Evolutionary conservation across 1,284 basidiomycete species (phyloP).

Genomic region (Dichomitus squalens): DNA sequence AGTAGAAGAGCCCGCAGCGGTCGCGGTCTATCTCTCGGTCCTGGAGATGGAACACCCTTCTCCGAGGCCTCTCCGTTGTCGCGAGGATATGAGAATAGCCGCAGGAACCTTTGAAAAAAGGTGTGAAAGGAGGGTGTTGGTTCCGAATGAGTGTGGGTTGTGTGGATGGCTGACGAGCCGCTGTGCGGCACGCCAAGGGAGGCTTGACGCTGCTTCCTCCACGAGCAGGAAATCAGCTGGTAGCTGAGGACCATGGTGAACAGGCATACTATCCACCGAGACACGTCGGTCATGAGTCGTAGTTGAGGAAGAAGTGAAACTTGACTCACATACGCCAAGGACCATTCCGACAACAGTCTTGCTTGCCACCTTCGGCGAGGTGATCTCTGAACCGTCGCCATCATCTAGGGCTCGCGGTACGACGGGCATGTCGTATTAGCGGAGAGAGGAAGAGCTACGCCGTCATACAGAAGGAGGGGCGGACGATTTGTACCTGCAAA

Average conservation of each 20-base stretch:
- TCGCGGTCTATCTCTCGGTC: slow-evolving; percentile 3
- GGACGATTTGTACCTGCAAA: neutral
- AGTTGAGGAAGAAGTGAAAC: neutral
- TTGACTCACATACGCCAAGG: slow-evolving; percentile 29
- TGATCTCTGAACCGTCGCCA: slow-evolving; percentile 7
- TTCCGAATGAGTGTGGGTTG: slow-evolving; percentile 22
- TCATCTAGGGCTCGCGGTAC: slow-evolving; percentile 15
- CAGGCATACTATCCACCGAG: slow-evolving; percentile 24
- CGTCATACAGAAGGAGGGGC: slow-evolving; percentile 2
- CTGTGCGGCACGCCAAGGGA: slow-evolving; percentile 6
- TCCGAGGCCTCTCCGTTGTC: neutral
- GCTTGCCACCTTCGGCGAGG: slow-evolving; percentile 22
- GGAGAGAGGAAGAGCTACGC: neutral
- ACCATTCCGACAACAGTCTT: slow-evolving; percentile 31
- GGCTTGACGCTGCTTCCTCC: slow-evolving; percentile 12
- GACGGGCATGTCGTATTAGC: slow-evolving; percentile 15
- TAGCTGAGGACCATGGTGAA: slow-evolving; percentile 32
- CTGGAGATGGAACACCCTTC: neutral
- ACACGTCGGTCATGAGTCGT: neutral
- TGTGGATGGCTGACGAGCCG: slow-evolving; percentile 1
- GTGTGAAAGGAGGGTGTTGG: slow-evolving; percentile 7
- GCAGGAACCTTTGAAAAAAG: slow-evolving; percentile 1
- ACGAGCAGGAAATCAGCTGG: slow-evolving; percentile 28
- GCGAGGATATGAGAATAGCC: neutral
- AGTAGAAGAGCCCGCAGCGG: slow-evolving; percentile 12